Base-by-base conservation (phyloP, 495 filamentous ascomycete genomes). In the Aspergillus biplanus region DNA sequence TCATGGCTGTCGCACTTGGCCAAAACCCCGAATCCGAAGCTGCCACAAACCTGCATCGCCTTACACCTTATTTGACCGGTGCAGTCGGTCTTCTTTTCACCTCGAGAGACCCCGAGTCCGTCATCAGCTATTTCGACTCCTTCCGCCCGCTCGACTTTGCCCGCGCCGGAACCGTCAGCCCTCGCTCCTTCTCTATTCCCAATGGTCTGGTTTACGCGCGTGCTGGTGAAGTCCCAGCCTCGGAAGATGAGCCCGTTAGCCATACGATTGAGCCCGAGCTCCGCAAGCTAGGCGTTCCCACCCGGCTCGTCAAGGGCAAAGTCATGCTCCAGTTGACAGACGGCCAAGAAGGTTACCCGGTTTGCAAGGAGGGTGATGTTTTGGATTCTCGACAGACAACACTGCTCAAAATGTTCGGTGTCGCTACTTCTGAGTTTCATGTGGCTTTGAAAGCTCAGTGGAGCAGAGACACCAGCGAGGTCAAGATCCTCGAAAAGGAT, bases 1-100 rank as follows among this genome's bases (percentile, higher is more conserved):
- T 97, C 70, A 98, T 97, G 90, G 89, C 92, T 61, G 89, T 92
- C 78, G 92, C 95, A 56, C 89, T 99, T 11, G 94, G 93, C 67
- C 80, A 81, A 48, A 87, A 78, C 61, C 79, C 86, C 66, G 90
- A 92, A 69, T 86, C 87, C 68, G 90, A 92, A 76, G 86, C 90
- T 76, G 89, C 90, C 66, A 83, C 87, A 50, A 87, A 89, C 70
- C 82, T 94, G 69, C 81, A 87, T 75, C 75, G 77, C 47, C 87
- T 99, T 47, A 78, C 85, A 5, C 76, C 81, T n/a, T 84, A 90
- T 79, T 83, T 99, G 9, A 74, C 79, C 63, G 95, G 95, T 66
- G 87, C 89, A 61, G 91, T 97, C 64, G 95, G 95, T 52, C 85
- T 99, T 12, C 83, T 99, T 65, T 97, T 96, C 83, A 96, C 92